These are phyloP conservation scores for Phytophthora sojae DNA, from an alignment of 352 stramenopile genomes.

Conservation along the genomic window DNA sequence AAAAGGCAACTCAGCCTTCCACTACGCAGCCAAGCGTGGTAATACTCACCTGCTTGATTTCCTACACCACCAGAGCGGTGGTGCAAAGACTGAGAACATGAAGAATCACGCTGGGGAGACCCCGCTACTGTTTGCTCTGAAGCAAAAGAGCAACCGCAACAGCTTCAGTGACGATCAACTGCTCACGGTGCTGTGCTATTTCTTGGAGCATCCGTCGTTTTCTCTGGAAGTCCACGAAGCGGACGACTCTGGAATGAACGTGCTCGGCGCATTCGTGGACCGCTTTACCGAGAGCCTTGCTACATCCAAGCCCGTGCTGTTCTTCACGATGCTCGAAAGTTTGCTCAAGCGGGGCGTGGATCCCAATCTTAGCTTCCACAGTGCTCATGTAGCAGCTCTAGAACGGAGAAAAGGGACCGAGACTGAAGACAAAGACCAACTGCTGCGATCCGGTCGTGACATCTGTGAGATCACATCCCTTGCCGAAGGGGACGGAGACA, in stretches of 20 bases:
- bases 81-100: conserved; percentile 44
- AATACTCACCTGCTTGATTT: conserved; percentile 80
- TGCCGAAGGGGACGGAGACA: conserved; percentile 28
- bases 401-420: conserved; percentile 11
- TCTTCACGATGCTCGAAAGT: conserved; percentile 55
- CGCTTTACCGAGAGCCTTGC: conserved; percentile 51
- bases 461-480: conserved; percentile 52
- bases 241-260: conserved; percentile 54
- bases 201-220: conserved; percentile 43
- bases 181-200: conserved; percentile 56
- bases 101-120: conserved; percentile 57
- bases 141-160: conserved; percentile 42
- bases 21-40: conserved; percentile 62
- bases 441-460: conserved; percentile 35
- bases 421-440: conserved; percentile 13
- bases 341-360: conserved; percentile 67
- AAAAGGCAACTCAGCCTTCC: conserved; percentile 56
- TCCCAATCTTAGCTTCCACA: conserved; percentile 56
- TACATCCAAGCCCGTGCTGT: conserved; percentile 18
- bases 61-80: conserved; percentile 61
- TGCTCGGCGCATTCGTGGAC: conserved; percentile 64
- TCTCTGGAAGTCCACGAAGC: conserved; percentile 47
- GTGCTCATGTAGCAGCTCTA: conserved; percentile 14
- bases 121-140: conserved; percentile 63
- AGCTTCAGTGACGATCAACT: conserved; percentile 34